A percentile compares a stretch with the other conserved stretches of the same genome.
phyloP scores from a whole-genome alignment of 2,329 filamentous ascomycete genomes.

The Sarocladium kiliense region DNA sequence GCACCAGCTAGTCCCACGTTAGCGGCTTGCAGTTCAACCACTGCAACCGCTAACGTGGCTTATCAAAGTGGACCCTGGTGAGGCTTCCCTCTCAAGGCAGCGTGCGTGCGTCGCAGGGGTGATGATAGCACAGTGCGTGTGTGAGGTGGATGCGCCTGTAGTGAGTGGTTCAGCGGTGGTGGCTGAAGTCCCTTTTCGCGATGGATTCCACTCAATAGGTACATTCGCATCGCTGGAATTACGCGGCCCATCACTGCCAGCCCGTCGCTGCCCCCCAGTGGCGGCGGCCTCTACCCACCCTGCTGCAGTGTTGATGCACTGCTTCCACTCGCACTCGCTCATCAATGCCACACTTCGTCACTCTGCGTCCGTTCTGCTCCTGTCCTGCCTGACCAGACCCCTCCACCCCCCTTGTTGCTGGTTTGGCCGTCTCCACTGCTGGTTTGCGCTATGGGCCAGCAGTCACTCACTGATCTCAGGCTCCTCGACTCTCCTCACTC shows the following conservation, averaged over 20 bases:
- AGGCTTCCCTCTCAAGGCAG: neutral
- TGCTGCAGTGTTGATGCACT: no score
- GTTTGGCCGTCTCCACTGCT: neutral
- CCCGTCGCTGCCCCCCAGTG: no score
- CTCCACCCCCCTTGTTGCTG: neutral
- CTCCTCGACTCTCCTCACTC: neutral
- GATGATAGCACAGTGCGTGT: no score
- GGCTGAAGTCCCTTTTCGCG: neutral
- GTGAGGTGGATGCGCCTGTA: no score
- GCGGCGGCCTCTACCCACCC: no score
- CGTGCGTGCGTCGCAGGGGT: no score
- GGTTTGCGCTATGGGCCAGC: neutral
- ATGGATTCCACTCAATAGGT: no score
- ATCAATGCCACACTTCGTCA: no score
- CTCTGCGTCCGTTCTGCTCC: neutral
- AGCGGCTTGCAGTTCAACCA: neutral
- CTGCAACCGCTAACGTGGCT: neutral
- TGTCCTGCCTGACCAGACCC: neutral
- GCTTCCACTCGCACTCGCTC: no score
- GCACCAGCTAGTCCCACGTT: neutral
- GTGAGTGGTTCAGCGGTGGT: no score
- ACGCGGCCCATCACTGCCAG: no score
- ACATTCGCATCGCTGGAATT: no score
- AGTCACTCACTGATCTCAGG: neutral
- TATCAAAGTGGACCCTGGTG: neutral